These are phyloP conservation scores for Crepidotus variabilis DNA, from an alignment of 768 basidiomycete species.

Conservation along the genomic window DNA sequence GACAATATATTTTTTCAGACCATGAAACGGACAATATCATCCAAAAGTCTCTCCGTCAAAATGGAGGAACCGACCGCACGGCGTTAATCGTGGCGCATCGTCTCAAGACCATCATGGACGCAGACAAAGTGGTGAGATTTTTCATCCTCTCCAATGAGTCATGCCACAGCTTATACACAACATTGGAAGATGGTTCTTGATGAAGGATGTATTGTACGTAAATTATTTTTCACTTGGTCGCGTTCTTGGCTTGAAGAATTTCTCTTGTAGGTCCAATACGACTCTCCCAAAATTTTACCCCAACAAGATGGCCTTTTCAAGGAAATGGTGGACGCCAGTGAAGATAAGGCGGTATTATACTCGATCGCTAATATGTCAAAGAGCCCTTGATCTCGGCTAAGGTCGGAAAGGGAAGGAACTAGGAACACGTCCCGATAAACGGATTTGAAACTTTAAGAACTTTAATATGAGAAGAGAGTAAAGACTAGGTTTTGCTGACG, in stretches of 20 bases:
- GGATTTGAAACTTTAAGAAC: no score
- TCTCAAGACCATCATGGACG: constrained; percentile 65
- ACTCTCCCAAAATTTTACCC: constrained; percentile 12
- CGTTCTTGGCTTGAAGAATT: background rate
- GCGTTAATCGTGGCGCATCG: constrained; percentile 69
- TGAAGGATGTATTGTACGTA: constrained; percentile 43
- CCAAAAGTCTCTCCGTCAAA: constrained; percentile 62
- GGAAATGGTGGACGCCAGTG: constrained; percentile 17
- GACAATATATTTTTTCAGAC: constrained; percentile 27
- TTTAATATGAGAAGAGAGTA: no score
- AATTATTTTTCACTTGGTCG: constrained; percentile 15
- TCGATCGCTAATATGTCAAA: background rate
- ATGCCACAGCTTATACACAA: background rate
- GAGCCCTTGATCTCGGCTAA: background rate
- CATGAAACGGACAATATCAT: constrained; percentile 66
- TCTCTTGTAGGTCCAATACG: constrained; percentile 14
- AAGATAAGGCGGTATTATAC: constrained; percentile 7
- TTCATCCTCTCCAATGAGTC: constrained; percentile 15
- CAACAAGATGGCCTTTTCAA: constrained; percentile 10
- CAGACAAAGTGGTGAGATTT: constrained; percentile 46
- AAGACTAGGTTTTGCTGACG: no score
- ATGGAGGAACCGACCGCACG: constrained; percentile 57
- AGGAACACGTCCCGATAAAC: no score
- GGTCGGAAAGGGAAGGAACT: no score
- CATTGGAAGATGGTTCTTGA: constrained; percentile 44